Base-by-base conservation (phyloP, 1,284 basidiomycete genomes). In the Boletus holoroseus region DNA sequence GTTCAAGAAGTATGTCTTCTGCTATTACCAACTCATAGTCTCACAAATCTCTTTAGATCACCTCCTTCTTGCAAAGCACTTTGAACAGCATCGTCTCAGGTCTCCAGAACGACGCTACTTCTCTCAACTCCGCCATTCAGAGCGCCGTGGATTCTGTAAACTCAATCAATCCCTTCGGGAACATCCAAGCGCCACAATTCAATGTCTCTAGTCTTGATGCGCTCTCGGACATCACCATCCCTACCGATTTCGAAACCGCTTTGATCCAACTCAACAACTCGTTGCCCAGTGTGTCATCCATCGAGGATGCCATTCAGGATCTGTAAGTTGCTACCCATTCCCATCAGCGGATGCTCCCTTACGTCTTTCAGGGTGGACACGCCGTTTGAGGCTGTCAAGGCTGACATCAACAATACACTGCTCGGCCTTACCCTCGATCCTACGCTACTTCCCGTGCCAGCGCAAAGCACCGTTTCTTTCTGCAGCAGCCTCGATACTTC, bases 321-420 rank as follows among this genome's bases (percentile, higher is more conserved):
- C 68, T 95, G 88, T 91, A 67, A 61, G 84, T 76, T 20, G 2
- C 30, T 15, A 3, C 13, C 27, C 13, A 31, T 16, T 28, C 13
- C 30, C 22, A 9, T 49, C 1, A 5, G 28, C 13, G 41, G 50
- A 43, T 38, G 12, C 24, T 48, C 44, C 47, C 56, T 68, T 43
- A 67, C 42, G 15, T 30, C 24, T 34, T 36, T 3, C 56, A 91
- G 88, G 49, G 79, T 95, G 60, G 84, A 90, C 59, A 82, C 77
- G 0, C 94, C 94, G 0, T 94, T 97, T 62, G 87, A 94, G 60
- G 73, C 81, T 3, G 70, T 96, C 45, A 94, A 91, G 68, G 73
- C 79, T 55, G 88, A 94, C 49, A 92, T 97, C 68, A 94, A 94
- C 64, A 76, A 83, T 48, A 94, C 91, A 0, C 87, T 94, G 56